A percentile compares a stretch with the other conserved stretches of the same genome.
phyloP scores from a whole-genome alignment of 352 stramenopile species.

The Phytophthora tentaculata region DNA sequence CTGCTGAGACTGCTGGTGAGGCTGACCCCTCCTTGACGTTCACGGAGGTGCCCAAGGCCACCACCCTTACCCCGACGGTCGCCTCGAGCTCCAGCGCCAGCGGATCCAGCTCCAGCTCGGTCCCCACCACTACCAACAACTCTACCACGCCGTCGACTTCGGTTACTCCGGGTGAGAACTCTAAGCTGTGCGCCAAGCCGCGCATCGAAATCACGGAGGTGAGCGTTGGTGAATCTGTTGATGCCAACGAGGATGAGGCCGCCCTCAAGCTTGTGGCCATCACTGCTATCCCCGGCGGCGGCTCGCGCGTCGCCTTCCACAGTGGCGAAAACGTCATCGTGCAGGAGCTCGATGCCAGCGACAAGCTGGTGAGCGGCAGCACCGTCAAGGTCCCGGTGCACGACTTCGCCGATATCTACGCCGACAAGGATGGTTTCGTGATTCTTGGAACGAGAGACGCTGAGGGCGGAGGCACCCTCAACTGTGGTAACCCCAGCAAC shows the following conservation, averaged over 20 bases:
- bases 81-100: conserved; percentile 13
- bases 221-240: conserved; percentile 40
- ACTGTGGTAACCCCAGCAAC: conserved; percentile 65
- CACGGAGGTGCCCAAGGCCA: conserved; percentile 10
- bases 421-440: conserved; percentile 62
- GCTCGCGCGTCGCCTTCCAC: conserved; percentile 41
- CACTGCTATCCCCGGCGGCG: conserved; percentile 36
- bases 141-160: conserved; percentile 19
- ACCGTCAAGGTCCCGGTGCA: conserved; percentile 44
- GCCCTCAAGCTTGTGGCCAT: conserved; percentile 57
- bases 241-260: conserved; percentile 58
- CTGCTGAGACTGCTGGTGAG: conserved; percentile 3
- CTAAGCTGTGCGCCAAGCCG: conserved; percentile 50
- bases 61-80: conserved; percentile 4
- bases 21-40: conserved; percentile 11
- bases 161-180: conserved; percentile 16
- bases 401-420: conserved; percentile 66
- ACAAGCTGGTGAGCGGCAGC: conserved; percentile 51
- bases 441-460: conserved; percentile 56
- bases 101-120: conserved; percentile 3
- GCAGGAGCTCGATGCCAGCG: conserved; percentile 51
- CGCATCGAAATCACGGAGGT: conserved; percentile 51
- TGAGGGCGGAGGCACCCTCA: conserved; percentile 57
- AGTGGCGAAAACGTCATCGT: conserved; percentile 56
- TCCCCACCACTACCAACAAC: conserved; percentile 10